Conservation (phyloP, 352 stramenopile species). For the Globisporangium cederbergense region DNA sequence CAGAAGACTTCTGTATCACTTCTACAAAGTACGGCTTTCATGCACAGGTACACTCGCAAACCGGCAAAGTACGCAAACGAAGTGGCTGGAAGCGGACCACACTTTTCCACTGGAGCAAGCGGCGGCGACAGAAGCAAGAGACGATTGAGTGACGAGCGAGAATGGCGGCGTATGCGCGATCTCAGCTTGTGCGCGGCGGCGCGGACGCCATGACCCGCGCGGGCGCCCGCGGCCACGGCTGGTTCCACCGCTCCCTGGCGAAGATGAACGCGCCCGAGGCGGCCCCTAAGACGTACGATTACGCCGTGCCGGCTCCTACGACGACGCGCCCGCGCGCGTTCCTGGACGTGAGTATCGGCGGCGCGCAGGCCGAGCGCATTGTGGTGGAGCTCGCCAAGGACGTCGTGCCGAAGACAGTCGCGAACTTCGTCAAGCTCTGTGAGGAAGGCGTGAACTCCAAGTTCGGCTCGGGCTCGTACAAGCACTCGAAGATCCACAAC, state of each 20-base stretch:
- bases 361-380: constrained; percentile 67
- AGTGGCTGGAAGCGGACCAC: constrained; percentile 38
- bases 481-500: constrained; percentile 83
- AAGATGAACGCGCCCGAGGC: constrained; percentile 81
- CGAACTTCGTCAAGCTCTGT: constrained; percentile 80
- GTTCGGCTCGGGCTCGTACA: constrained; percentile 73
- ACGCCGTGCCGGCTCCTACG: constrained; percentile 47
- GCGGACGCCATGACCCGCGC: constrained; percentile 51
- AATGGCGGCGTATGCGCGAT: constrained; percentile 61
- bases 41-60: not conserved
- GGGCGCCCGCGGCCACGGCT: constrained; percentile 71
- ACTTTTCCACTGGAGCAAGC: constrained; percentile 10
- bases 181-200: constrained; percentile 54
- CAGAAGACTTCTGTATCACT: not conserved
- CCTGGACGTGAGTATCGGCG: constrained; percentile 82
- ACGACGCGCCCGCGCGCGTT: constrained; percentile 65
- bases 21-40: not conserved
- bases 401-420: constrained; percentile 68
- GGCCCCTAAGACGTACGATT: constrained; percentile 58
- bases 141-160: constrained; percentile 1
- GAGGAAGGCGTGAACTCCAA: constrained; percentile 48
- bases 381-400: constrained; percentile 83
- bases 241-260: constrained; percentile 77
- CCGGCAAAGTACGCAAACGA: constrained; percentile 12
- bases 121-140: not conserved